Percentiles rank a stretch among this genome's conserved stretches.
phyloP scores from a whole-genome alignment of 2,329 filamentous ascomycete species.

The Diaporthe destruens region DNA sequence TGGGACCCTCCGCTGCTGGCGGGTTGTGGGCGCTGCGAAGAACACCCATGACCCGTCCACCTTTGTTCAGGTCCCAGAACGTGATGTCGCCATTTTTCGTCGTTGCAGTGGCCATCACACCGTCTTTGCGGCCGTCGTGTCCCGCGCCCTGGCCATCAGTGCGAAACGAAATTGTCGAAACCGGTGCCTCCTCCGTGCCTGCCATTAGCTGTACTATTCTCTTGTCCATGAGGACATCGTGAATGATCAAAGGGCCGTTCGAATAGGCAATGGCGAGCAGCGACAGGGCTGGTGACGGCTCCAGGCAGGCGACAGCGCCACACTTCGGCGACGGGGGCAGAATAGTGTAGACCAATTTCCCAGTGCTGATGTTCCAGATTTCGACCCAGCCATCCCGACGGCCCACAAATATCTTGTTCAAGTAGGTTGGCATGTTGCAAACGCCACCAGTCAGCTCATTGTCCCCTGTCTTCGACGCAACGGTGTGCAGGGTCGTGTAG shows the following conservation, averaged over 20 bases:
- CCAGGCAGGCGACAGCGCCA: slow-evolving; percentile 87
- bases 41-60: slow-evolving; percentile 87
- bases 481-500: slow-evolving; percentile 84
- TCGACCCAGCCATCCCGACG: slow-evolving; percentile 90
- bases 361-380: slow-evolving; percentile 97
- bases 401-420: slow-evolving; percentile 96
- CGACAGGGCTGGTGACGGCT: slow-evolving; percentile 86
- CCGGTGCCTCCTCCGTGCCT: slow-evolving; percentile 72
- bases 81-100: slow-evolving; percentile 86
- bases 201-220: slow-evolving; percentile 77
- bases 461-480: slow-evolving; percentile 67
- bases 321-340: slow-evolving; percentile 78
- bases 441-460: slow-evolving; percentile 82
- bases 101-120: slow-evolving; percentile 94
- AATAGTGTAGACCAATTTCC: slow-evolving; percentile 91
- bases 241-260: slow-evolving; percentile 81
- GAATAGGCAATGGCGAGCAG: slow-evolving; percentile 90
- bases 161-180: slow-evolving; percentile 90
- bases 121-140: slow-evolving; percentile 84
- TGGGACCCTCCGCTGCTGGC: slow-evolving; percentile 65
- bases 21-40: slow-evolving; percentile 90
- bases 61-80: slow-evolving; percentile 94
- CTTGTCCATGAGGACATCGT: slow-evolving; percentile 85
- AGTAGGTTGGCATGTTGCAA: slow-evolving; percentile 90
- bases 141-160: slow-evolving; percentile 91